Percentiles rank a stretch among this genome's conserved stretches.
Conservation (phyloP, 2,329 filamentous ascomycete species). For the Septoria linicola region DNA sequence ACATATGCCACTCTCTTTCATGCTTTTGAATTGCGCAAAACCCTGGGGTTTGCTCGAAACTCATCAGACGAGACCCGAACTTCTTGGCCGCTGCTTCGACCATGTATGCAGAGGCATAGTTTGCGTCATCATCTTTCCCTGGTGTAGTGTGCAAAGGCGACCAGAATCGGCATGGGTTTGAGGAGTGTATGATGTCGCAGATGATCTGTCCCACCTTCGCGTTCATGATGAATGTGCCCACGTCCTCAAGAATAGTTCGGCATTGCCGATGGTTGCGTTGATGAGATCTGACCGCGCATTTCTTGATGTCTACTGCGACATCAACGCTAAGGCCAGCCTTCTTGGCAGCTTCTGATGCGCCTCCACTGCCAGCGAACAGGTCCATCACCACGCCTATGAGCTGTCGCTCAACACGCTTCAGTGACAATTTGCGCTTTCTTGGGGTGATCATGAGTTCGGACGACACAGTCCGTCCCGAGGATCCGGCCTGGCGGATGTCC, state of each 20-base stretch:
- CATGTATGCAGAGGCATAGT: slow-evolving; percentile 58
- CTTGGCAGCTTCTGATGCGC: slow-evolving; percentile 64
- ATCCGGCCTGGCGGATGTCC: no score
- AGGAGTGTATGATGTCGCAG: slow-evolving; percentile 71
- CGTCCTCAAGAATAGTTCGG: slow-evolving; percentile 16
- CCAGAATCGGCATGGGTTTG: slow-evolving; percentile 75
- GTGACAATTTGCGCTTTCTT: background rate
- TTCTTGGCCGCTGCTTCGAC: slow-evolving; percentile 53
- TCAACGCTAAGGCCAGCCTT: slow-evolving; percentile 58
- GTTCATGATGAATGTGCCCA: slow-evolving; percentile 51
- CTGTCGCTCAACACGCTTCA: background rate
- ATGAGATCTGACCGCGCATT: slow-evolving; percentile 59
- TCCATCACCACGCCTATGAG: slow-evolving; percentile 44
- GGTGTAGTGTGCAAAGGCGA: slow-evolving; percentile 67
- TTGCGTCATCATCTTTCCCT: slow-evolving; percentile 63
- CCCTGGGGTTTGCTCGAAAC: slow-evolving; percentile 76
- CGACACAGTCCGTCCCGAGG: no score
- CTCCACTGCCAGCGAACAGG: slow-evolving; percentile 71
- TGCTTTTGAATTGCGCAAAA: slow-evolving; percentile 53
- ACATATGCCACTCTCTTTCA: slow-evolving; percentile 55
- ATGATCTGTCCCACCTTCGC: slow-evolving; percentile 26
- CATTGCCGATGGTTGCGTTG: slow-evolving; percentile 55
- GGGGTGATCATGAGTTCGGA: background rate
- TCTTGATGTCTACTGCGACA: slow-evolving; percentile 57
- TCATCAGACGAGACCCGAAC: slow-evolving; percentile 66